Evolutionary conservation across 768 basidiomycete species (phyloP), one percentile per base, ranked within the genome.

Genomic region (Pleurotus giganteus): DNA sequence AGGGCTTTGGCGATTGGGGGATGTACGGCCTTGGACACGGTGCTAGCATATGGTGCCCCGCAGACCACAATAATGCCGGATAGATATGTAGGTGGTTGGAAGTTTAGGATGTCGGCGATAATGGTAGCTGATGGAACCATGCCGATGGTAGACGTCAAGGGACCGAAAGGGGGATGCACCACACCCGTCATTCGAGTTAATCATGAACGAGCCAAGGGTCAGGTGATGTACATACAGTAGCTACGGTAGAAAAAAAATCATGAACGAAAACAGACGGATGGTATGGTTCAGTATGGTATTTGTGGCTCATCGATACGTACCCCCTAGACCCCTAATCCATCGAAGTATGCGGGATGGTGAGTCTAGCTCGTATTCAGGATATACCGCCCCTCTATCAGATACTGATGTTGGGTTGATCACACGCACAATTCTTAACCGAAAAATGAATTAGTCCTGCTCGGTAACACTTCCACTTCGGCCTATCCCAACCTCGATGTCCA

Each of bases 401-500:
- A 41, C 7, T 41, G 39, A 17, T 6, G 5, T 6, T 24, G n/a
- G 6, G 6, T n/a, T 32, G 6, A 41, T 15, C 13, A 15, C 39
- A 41, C 13, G 13, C 13, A 41, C 26, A 23, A 31, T 13, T 47
- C 17, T 47, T 19, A n/a, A n/a, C n/a, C n/a, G n/a, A n/a, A n/a
- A n/a, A n/a, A n/a, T n/a, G n/a, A 47, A 4, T 15, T n/a, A 29
- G 12, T 57, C 63, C 37, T 54, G 68, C 71, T 72, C 74, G 53
- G 67, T 73, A n/a, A n/a, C n/a, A n/a, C n/a, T n/a, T n/a, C n/a
- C n/a, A n/a, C 9, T 11, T 11, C 9, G n/a, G n/a, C 28, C 26
- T 4, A 31, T n/a, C 27, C n/a, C n/a, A 29, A 15, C 57, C 63
- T 41, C 54, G 68, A 70, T 72, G 74, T 54, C 68, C 74, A n/a